Evolutionary conservation across 495 filamentous ascomycete genomes (phyloP).

Genomic region (Lentithecium fluviatile): DNA sequence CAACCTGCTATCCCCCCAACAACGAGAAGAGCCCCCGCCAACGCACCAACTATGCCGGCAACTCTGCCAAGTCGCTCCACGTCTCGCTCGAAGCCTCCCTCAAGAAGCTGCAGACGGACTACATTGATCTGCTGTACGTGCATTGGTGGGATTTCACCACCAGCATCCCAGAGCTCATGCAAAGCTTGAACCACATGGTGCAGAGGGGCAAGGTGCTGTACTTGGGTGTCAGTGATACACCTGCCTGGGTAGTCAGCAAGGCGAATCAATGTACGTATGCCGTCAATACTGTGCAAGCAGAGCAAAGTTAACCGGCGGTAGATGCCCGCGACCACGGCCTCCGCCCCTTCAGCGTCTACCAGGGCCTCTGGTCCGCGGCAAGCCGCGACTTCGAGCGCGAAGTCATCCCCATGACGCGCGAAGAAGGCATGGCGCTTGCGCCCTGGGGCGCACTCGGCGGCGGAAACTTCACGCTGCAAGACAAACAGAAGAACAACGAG

Average conservation of each 20-base stretch:
- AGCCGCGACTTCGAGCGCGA: conserved; percentile 50
- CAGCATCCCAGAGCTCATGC: conserved; percentile 44
- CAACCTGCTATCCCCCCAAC: conserved; percentile 24
- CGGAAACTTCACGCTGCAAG: conserved; percentile 38
- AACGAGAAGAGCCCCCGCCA: neutral
- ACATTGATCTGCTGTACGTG: conserved; percentile 56
- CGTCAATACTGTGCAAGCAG: no score
- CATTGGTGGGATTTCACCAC: conserved; percentile 46
- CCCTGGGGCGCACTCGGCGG: conserved; percentile 43
- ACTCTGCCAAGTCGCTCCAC: conserved; percentile 54
- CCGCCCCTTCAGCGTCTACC: conserved; percentile 62
- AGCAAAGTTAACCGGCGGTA: neutral
- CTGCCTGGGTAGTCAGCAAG: conserved; percentile 42
- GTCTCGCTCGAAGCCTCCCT: conserved; percentile 54
- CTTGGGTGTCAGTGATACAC: conserved; percentile 43
- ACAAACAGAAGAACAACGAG: conserved; percentile 35
- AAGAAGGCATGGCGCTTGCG: conserved; percentile 39
- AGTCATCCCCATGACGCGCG: conserved; percentile 53
- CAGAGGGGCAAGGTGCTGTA: conserved; percentile 43
- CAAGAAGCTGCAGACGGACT: conserved; percentile 62
- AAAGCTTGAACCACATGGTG: conserved; percentile 39
- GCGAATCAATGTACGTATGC: conserved; percentile 35
- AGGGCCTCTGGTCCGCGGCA: conserved; percentile 58
- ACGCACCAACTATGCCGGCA: conserved; percentile 37
- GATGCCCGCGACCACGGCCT: conserved; percentile 46